A percentile compares a stretch with the other conserved stretches of the same genome.
phyloP scores from a whole-genome alignment of 192 early-diverging fungal species.

The Chytriomyces sp. region DNA sequence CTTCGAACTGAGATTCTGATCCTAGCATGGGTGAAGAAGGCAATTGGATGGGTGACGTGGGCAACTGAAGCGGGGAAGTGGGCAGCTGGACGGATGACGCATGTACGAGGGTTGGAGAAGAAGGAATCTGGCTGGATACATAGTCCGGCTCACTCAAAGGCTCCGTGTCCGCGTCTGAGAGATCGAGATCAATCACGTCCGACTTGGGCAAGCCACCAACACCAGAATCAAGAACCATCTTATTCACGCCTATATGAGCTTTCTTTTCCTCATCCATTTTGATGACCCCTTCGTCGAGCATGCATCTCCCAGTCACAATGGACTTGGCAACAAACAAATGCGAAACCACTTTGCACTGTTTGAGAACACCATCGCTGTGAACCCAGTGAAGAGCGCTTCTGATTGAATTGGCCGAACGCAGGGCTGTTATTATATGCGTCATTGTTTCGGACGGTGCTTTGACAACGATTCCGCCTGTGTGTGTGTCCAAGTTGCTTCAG shows the following conservation, averaged over 20 bases:
- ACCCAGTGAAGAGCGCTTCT: neutral
- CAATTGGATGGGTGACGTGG: neutral
- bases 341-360: neutral
- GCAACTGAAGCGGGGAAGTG: neutral
- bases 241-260: neutral
- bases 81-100: neutral
- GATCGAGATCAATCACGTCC: neutral
- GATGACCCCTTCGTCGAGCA: neutral
- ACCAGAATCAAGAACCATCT: no score
- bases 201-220: neutral
- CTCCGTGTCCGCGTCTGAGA: constrained; percentile 4
- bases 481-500: neutral
- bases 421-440: constrained; percentile 6
- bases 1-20: neutral
- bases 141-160: neutral
- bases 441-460: neutral
- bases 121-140: neutral
- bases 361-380: neutral
- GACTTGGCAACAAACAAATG: neutral
- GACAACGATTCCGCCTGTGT: neutral
- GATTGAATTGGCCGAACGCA: neutral
- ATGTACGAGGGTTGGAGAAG: neutral
- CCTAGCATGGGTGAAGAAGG: neutral
- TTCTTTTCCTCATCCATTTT: neutral
- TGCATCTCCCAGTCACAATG: neutral